Percentiles rank a stretch among this genome's conserved stretches.
These are phyloP conservation scores for Eutrema japonicum DNA, from an alignment of 345 rosid species.

Conservation along the genomic window DNA sequence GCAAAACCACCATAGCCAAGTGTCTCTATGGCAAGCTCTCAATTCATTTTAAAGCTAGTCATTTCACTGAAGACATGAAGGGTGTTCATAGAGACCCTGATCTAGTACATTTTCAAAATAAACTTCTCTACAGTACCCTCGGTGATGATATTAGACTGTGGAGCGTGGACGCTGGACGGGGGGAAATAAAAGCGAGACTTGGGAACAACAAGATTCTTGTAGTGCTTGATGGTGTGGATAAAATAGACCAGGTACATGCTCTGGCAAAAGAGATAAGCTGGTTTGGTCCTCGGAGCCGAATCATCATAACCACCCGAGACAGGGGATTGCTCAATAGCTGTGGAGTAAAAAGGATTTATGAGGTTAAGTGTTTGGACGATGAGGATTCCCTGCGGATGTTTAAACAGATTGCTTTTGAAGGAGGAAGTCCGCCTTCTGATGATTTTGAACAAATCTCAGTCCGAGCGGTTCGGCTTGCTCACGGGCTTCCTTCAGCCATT, in stretches of 20 bases:
- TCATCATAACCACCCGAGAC: conserved; percentile 36
- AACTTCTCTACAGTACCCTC: background rate
- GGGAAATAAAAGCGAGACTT: background rate
- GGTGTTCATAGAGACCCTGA: background rate
- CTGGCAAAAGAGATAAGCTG: background rate
- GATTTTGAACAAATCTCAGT: conserved; percentile 20
- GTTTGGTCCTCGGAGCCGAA: conserved; percentile 28
- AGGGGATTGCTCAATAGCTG: conserved; percentile 8
- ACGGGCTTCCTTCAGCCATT: conserved; percentile 45
- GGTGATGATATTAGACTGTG: background rate
- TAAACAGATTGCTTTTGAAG: conserved; percentile 15
- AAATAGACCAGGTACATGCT: background rate
- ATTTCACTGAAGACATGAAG: background rate
- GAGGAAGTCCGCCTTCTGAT: background rate
- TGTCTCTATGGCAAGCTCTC: conserved; percentile 10
- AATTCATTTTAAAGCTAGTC: background rate
- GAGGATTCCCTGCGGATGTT: conserved; percentile 28
- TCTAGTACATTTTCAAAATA: background rate
- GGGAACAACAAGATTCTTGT: conserved; percentile 2
- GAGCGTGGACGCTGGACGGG: conserved; percentile 4
- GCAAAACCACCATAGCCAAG: conserved; percentile 33
- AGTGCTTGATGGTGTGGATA: conserved; percentile 36
- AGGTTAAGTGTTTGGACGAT: conserved; percentile 12
- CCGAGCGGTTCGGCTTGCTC: conserved; percentile 22
- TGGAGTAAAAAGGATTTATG: background rate